Percentiles rank a stretch among this genome's conserved stretches.
phyloP scores from a whole-genome alignment of 352 stramenopile genomes.

The Ophiocytium majus region DNA sequence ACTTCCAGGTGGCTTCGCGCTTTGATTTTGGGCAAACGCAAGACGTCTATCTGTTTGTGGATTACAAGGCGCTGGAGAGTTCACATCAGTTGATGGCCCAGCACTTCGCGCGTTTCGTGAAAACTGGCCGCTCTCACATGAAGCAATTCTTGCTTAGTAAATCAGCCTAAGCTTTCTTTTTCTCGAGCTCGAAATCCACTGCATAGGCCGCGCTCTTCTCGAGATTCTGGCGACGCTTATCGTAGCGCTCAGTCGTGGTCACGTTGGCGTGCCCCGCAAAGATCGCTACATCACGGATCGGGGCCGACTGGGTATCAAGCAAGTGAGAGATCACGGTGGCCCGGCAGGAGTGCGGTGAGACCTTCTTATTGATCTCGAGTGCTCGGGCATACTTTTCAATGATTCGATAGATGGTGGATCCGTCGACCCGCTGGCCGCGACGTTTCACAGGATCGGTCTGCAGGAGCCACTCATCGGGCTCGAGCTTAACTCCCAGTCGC shows the following conservation, averaged over 20 bases:
- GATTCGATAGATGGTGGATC: neutral
- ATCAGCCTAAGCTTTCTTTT: conserved; percentile 5
- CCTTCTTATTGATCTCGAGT: neutral
- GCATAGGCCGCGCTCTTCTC: neutral
- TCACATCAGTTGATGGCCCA: neutral
- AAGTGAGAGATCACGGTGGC: conserved; percentile 14
- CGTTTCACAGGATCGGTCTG: neutral
- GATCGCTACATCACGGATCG: neutral
- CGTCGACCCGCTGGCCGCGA: neutral
- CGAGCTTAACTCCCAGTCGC: neutral
- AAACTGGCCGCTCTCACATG: neutral
- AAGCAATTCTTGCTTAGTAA: neutral
- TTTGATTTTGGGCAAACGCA: neutral
- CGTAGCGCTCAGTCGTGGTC: conserved; percentile 1
- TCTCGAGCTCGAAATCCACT: conserved; percentile 5
- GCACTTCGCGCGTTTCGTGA: neutral
- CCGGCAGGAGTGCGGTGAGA: neutral
- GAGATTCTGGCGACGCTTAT: conserved; percentile 10
- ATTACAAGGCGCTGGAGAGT: neutral
- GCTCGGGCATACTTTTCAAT: neutral
- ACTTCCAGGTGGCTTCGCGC: neutral
- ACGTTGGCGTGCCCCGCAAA: conserved; percentile 2
- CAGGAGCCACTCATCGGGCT: neutral
- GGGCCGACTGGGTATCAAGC: neutral
- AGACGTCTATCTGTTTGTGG: neutral